These are phyloP conservation scores for Shiraia bambusicola DNA, from an alignment of 2,329 filamentous ascomycete genomes.

Conservation along the genomic window DNA sequence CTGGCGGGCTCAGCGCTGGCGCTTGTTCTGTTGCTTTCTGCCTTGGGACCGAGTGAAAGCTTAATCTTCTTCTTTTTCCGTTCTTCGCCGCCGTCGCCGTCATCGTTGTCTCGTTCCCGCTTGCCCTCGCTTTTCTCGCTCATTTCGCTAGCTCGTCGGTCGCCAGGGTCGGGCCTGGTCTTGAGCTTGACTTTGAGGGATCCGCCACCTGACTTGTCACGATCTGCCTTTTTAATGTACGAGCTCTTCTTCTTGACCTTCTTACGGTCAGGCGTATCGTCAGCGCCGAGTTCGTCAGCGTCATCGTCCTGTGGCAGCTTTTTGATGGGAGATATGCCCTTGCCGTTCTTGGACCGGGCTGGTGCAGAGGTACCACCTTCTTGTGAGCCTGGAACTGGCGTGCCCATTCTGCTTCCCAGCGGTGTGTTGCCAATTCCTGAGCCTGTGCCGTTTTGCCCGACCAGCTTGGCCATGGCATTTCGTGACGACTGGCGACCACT, in stretches of 20 bases:
- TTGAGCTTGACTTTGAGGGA: constrained; percentile 41
- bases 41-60: constrained; percentile 25
- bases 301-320: constrained; percentile 26
- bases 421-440: constrained; percentile 47
- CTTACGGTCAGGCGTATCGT: constrained; percentile 46
- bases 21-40: constrained; percentile 13
- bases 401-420: constrained; percentile 47
- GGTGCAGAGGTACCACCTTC: constrained; percentile 14
- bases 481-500: constrained; percentile 55
- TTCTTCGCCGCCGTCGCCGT: constrained; percentile 29
- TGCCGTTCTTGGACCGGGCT: constrained; percentile 32
- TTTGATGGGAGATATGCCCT: constrained; percentile 39
- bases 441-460: constrained; percentile 41
- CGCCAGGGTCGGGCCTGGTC: constrained; percentile 25
- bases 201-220: constrained; percentile 30
- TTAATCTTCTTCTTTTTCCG: constrained; percentile 45
- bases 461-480: constrained; percentile 52
- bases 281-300: constrained; percentile 39
- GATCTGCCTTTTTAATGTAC: constrained; percentile 45
- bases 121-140: constrained; percentile 37
- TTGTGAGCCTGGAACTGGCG: constrained; percentile 41
- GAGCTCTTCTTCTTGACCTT: constrained; percentile 55
- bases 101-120: constrained; percentile 37
- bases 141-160: constrained; percentile 33
- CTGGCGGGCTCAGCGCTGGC: constrained; percentile 15